A percentile compares a stretch with the other conserved stretches of the same genome.
phyloP scores from a whole-genome alignment of 805 yeast species.

The Wickerhamomyces sydowiorum region DNA sequence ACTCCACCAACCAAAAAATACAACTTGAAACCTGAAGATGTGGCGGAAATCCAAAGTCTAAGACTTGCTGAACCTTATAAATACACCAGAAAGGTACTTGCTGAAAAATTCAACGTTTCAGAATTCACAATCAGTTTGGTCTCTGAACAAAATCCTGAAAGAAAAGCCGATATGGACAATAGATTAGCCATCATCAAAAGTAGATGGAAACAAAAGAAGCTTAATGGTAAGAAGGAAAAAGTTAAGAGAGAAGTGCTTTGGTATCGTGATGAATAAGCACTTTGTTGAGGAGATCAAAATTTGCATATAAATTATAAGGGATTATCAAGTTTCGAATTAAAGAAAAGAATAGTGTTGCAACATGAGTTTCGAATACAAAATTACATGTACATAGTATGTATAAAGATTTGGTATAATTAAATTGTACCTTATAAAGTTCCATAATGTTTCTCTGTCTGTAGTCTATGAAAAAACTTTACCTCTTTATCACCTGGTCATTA shows the following conservation, averaged over 20 bases:
- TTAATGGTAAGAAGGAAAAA: conserved; percentile 48
- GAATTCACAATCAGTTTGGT: conserved; percentile 48
- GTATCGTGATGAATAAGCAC: conserved; percentile 38
- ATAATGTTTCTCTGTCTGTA: too few relatives aligned
- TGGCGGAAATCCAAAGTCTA: conserved; percentile 49
- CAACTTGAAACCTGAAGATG: conserved; percentile 52
- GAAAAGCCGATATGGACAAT: conserved; percentile 37
- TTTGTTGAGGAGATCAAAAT: neutral
- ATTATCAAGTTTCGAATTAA: too few relatives aligned
- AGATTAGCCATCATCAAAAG: conserved; percentile 40
- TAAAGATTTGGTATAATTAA: neutral
- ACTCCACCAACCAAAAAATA: conserved; percentile 37
- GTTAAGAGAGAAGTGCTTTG: conserved; percentile 53
- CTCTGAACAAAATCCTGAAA: conserved; percentile 36
- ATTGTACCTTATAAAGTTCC: too few relatives aligned
- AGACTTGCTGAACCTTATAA: conserved; percentile 52
- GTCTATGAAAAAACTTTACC: too few relatives aligned
- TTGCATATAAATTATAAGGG: too few relatives aligned
- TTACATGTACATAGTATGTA: neutral
- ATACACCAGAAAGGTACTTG: conserved; percentile 60
- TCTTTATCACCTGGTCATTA: too few relatives aligned
- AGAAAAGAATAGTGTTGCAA: too few relatives aligned
- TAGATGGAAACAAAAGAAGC: conserved; percentile 44
- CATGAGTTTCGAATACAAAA: neutral
- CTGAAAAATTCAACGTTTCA: conserved; percentile 50